A percentile compares a stretch with the other conserved stretches of the same genome.
Evolutionary conservation across 805 yeast genomes (phyloP).

Genomic region (Peterozyma xylosa): DNA sequence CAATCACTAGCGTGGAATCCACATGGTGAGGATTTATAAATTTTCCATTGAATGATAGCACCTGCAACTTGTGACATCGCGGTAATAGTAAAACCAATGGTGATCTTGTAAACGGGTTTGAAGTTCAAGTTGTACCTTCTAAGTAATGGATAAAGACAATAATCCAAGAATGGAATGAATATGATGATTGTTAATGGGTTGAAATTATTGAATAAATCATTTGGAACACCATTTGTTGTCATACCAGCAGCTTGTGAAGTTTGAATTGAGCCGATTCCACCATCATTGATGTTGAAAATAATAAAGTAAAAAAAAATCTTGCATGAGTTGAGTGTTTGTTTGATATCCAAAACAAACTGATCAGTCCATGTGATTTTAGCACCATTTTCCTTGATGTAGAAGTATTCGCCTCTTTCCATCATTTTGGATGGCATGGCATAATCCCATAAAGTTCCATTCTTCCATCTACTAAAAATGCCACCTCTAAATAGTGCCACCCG

Average conservation of each 20-base stretch:
- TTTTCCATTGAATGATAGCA: conserved; percentile 40
- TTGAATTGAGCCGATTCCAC: conserved; percentile 39
- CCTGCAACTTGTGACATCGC: conserved; percentile 40
- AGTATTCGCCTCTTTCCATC: conserved; percentile 32
- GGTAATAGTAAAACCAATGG: conserved; percentile 39
- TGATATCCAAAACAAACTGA: conserved; percentile 39
- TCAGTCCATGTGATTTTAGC: conserved; percentile 27
- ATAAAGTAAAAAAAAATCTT: conserved; percentile 35
- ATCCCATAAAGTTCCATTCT: conserved; percentile 35
- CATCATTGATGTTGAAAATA: conserved; percentile 31
- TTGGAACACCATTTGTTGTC: conserved; percentile 46
- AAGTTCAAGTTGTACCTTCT: conserved; percentile 34
- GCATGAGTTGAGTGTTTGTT: conserved; percentile 35
- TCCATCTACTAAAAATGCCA: conserved; percentile 32
- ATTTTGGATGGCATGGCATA: conserved; percentile 38
- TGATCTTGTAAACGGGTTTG: conserved; percentile 36
- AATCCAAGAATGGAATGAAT: conserved; percentile 42
- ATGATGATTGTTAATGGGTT: conserved; percentile 47
- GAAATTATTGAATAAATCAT: conserved; percentile 47
- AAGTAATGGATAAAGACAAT: conserved; percentile 36
- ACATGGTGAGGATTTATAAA: conserved; percentile 44
- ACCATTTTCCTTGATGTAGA: conserved; percentile 21
- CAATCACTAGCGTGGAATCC: conserved; percentile 27
- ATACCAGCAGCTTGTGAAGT: conserved; percentile 49
- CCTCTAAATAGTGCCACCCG: conserved; percentile 32